Evolutionary conservation across 2,329 filamentous ascomycete species (phyloP), one percentile per base, ranked within the genome.

Genomic region (Elsinoe australis): DNA sequence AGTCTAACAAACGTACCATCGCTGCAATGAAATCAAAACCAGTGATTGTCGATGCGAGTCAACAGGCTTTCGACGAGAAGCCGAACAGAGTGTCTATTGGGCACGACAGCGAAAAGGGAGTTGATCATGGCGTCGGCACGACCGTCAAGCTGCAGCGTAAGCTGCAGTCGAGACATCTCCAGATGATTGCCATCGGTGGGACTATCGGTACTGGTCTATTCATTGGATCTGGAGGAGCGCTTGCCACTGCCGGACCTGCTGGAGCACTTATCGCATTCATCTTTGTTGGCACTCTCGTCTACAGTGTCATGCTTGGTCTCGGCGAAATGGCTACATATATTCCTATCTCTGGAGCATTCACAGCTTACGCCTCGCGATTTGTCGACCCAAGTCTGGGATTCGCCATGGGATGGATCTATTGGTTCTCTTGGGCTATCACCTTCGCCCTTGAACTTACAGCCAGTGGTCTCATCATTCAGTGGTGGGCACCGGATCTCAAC

Each of bases 301-400:
- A 65, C 52, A 61, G 61, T 26, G 61, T 70, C 57, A 73, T 81
- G 48, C 72, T 72, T 39, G 66, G 61, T 1, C 63, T 70, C 19
- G 72, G 71, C 15, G 75, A 79, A 62, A 76, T 82, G 67, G 76
- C 78, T 17, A 72, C 79, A 24, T 81, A 78, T 67, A 71, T 83
- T 45, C 76, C 79, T 3, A 62, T 80, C 53, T 68, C 76, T 21
- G 72, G 74, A 56, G 68, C 73, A 50, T 73, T 76, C 69, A 66
- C 70, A 51, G 59, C 72, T 58, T 73, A 74, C 61, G 64, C 64
- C 50, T 62, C 65, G 21, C 67, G 70, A 29, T 71, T 71, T 53
- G 65, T 72, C 14, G 68, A 68, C 17, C 61, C 63, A 15, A 64
- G 61, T 28, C 54, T 73, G n/a, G 71, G 70, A 5, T 73, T 73